Percentiles rank a stretch among this genome's conserved stretches.
These are phyloP conservation scores for Zymoseptoria pseudotritici DNA, from an alignment of 2,329 filamentous ascomycete species.

Conservation along the genomic window DNA sequence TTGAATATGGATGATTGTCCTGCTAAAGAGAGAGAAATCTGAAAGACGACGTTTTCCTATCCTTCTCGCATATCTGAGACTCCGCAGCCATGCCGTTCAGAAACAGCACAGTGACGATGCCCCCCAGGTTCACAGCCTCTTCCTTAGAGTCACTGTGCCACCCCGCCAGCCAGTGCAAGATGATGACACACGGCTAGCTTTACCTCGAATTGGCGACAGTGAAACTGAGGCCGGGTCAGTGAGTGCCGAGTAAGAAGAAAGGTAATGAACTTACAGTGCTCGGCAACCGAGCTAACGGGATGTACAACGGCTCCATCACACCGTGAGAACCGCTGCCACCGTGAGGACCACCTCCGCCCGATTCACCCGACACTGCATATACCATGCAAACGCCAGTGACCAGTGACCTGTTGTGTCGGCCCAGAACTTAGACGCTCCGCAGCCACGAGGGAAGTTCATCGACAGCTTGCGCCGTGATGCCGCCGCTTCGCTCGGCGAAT, in stretches of 20 bases:
- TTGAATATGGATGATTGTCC: no score
- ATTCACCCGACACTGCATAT: not conserved
- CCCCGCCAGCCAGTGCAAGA: not conserved
- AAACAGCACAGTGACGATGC: not conserved
- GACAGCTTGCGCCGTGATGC: not conserved
- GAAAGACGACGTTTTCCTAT: no score
- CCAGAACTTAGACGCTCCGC: not conserved
- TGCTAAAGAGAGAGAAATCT: no score
- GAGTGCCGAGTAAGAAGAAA: not conserved
- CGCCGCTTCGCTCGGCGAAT: not conserved
- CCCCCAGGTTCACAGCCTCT: not conserved
- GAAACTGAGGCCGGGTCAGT: not conserved
- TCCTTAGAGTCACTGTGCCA: not conserved
- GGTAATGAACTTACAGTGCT: not conserved
- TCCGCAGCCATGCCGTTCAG: not conserved
- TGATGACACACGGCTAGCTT: not conserved
- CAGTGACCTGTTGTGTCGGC: not conserved
- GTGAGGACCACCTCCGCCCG: not conserved
- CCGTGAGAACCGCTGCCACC: not conserved
- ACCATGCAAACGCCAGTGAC: not conserved
- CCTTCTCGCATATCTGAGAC: not conserved
- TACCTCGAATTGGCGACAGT: not conserved
- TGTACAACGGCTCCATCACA: not conserved
- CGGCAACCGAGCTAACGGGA: not conserved
- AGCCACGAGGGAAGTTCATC: not conserved